phyloP scores from a whole-genome alignment of 805 yeast species.

The Nakazawaea ishiwadae region DNA sequence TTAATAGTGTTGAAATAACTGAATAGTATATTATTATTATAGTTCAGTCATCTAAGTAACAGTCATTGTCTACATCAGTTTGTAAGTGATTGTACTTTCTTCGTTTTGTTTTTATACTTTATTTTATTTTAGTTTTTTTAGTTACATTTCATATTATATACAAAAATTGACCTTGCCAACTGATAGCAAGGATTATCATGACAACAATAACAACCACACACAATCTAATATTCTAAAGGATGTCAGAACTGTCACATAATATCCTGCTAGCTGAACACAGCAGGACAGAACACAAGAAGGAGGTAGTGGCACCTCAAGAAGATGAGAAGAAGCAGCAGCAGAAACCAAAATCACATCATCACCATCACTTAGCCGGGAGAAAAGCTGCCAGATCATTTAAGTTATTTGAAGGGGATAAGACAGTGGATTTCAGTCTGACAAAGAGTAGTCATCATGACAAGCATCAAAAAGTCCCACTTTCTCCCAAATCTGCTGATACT shows the following conservation, averaged over 20 bases:
- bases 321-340: conserved; percentile 1
- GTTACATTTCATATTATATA: no score
- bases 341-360: conserved; percentile 1
- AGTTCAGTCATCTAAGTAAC: no score
- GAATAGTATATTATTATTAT: no score
- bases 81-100: no score
- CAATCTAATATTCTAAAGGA: not conserved
- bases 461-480: not conserved
- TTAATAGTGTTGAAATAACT: no score
- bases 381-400: conserved; percentile 56
- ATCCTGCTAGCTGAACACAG: not conserved
- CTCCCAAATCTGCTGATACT: not conserved
- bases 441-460: not conserved
- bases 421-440: not conserved
- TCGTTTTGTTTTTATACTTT: no score
- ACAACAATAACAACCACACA: not conserved
- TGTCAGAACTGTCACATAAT: not conserved
- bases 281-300: not conserved
- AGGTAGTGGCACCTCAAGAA: not conserved
- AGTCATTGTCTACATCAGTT: no score
- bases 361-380: conserved; percentile 38
- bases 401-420: conserved; percentile 34
- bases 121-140: not conserved
- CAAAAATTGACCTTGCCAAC: conserved; percentile 1
- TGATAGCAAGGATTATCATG: conserved; percentile 1